Evolutionary conservation across 495 filamentous ascomycete genomes (phyloP), one percentile per base, ranked within the genome.

Genomic region (Lasiosphaeris hirsuta): DNA sequence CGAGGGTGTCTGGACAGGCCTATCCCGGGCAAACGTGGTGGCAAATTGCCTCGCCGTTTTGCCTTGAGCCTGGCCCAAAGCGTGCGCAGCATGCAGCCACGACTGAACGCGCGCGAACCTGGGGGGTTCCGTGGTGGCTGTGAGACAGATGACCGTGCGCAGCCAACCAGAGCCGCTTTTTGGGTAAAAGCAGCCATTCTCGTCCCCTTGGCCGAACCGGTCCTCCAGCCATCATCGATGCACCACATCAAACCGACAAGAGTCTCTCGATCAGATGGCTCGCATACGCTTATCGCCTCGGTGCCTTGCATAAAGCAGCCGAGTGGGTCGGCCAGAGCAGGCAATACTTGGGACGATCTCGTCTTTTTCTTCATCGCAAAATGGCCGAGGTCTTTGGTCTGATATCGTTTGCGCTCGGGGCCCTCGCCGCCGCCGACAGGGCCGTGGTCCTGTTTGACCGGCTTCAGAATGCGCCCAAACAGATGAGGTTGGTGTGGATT

Each of bases 381-480:
- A 45, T 45, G 43, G 43, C 43, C 43, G 49, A 51, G 49, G 8
- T 40, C 33, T 14, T 51, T 10, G 49, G 49, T 19, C 33, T 51
- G 9, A 7, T 51, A 34, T 11, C 49, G 7, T 15, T 36, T 4
- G 49, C 17, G 15, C 33, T 51, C n/a, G 14, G 15, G 14, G 4
- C 17, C 49, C 17, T 51, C 15, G 6, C 33, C 15, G 36, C 36
- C 17, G 49, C 23, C 49, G 36, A 51, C 49, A 19, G 36, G 36
- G 49, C 17, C 10, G 49, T 51, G 17, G 9, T 9, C 15, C 14
- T 51, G 7, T 51, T 51, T 18, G 49, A n/a, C 15, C 49, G 49
- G 0, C 36, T 51, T n/a, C 49, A 51, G 36, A 51, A 51, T 51
- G 33, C 34, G 9, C 49, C 49, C 17, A 51, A 14, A 1, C 34